phyloP scores from a whole-genome alignment of 1,284 basidiomycete genomes.

The Mycosarcoma mackinlayi region DNA sequence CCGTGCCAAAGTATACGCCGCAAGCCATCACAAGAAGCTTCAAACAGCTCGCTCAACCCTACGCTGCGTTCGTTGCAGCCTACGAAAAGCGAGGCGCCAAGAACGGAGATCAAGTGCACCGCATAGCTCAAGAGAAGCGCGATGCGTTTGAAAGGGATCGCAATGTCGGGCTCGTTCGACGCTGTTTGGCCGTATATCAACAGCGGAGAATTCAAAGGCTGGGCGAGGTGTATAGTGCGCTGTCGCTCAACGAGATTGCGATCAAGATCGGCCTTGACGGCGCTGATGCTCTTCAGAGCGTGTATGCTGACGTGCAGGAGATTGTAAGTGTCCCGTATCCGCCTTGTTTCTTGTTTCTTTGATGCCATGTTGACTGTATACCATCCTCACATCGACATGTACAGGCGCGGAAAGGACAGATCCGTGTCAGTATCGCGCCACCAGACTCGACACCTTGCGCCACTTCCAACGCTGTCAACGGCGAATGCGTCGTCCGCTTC shows the following conservation, averaged over 20 bases:
- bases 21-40: constrained; percentile 23
- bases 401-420: constrained; percentile 39
- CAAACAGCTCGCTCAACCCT: constrained; percentile 28
- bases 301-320: constrained; percentile 74
- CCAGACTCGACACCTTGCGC: constrained; percentile 6
- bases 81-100: constrained; percentile 26
- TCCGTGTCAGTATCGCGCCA: constrained; percentile 22
- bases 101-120: constrained; percentile 6
- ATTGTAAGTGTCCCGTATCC: constrained; percentile 81
- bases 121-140: constrained; percentile 22
- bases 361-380: too few species aligned
- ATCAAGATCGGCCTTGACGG: constrained; percentile 72
- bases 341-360: too few species aligned
- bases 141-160: constrained; percentile 72
- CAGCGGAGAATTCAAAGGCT: constrained; percentile 80
- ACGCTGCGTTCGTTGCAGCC: constrained; percentile 20
- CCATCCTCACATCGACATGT: not conserved
- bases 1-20: constrained; percentile 33
- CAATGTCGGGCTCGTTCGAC: constrained; percentile 77
- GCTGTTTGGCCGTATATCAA: constrained; percentile 76
- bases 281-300: constrained; percentile 71
- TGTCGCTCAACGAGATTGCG: constrained; percentile 78
- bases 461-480: not conserved
- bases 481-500: constrained; percentile 36
- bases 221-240: constrained; percentile 80